phyloP scores from a whole-genome alignment of 2,329 filamentous ascomycete genomes.

The Ceratocystis lukuohia region DNA sequence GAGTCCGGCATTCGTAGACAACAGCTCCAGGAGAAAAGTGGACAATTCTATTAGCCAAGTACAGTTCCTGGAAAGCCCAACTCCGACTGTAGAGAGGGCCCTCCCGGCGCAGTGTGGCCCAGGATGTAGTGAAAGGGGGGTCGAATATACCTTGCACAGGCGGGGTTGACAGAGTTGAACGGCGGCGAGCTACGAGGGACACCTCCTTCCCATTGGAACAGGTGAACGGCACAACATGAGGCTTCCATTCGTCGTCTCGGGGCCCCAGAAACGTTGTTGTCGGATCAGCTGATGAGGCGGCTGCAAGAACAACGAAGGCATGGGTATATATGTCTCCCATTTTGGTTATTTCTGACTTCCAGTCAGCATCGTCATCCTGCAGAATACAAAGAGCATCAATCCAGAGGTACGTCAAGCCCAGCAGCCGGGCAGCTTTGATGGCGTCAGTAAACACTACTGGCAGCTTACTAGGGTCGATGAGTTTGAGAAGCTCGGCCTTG shows the following conservation, averaged over 20 bases:
- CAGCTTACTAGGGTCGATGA: constrained; percentile 13
- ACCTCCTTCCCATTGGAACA: constrained; percentile 1
- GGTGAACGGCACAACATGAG: constrained; percentile 8
- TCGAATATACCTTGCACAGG: constrained; percentile 18
- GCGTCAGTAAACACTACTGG: constrained; percentile 24
- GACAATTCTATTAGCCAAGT: constrained; percentile 8
- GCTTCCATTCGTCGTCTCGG: constrained; percentile 10
- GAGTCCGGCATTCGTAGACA: constrained; percentile 24
- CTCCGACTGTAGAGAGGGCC: constrained; percentile 21
- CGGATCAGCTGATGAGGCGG: constrained; percentile 16
- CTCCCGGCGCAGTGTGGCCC: constrained; percentile 19
- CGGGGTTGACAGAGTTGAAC: constrained; percentile 13
- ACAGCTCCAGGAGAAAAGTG: constrained; percentile 15
- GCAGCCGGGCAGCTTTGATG: constrained; percentile 22
- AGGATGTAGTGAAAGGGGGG: constrained; percentile 16
- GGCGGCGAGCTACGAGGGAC: constrained; percentile 11
- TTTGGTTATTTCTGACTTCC: constrained; percentile 18
- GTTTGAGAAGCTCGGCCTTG: constrained; percentile 12
- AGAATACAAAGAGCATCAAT: constrained; percentile 27
- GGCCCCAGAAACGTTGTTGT: constrained; percentile 14
- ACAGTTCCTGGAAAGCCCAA: constrained; percentile 21
- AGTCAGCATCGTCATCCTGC: constrained; percentile 22
- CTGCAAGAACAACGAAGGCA: constrained; percentile 20
- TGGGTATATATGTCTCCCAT: constrained; percentile 21
- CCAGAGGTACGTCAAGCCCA: constrained; percentile 25